A percentile compares a stretch with the other conserved stretches of the same genome.
These are phyloP conservation scores for Beauveria caledonica DNA, from an alignment of 2,329 filamentous ascomycete species.

Conservation along the genomic window DNA sequence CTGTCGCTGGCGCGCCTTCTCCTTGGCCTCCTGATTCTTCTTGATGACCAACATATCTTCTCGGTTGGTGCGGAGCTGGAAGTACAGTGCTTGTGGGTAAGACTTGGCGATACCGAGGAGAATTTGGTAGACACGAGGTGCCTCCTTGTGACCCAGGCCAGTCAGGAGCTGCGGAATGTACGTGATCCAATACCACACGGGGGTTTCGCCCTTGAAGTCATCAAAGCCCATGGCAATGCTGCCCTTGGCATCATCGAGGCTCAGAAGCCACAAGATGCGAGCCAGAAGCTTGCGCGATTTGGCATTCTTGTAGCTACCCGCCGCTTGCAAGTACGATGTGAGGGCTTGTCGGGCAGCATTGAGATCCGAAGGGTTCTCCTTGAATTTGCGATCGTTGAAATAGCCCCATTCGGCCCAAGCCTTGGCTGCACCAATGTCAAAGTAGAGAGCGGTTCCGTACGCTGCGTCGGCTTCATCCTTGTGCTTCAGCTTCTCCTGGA, in stretches of 20 bases:
- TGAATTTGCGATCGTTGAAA: constrained; percentile 95
- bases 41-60: constrained; percentile 92
- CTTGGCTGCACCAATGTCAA: constrained; percentile 90
- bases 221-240: constrained; percentile 81
- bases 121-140: constrained; percentile 74
- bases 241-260: constrained; percentile 81
- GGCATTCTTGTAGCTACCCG: constrained; percentile 91
- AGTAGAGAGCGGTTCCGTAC: constrained; percentile 90
- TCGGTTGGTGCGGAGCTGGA: constrained; percentile 83
- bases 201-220: constrained; percentile 93
- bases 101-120: constrained; percentile 90
- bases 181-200: constrained; percentile 99
- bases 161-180: constrained; percentile 95
- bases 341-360: constrained; percentile 83
- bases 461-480: constrained; percentile 88
- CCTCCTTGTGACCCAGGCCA: constrained; percentile 85
- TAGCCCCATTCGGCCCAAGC: constrained; percentile 99
- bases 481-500: constrained; percentile 86
- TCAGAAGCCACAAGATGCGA: constrained; percentile 89
- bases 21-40: constrained; percentile 74
- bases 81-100: constrained; percentile 93
- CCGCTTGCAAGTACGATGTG: constrained; percentile 92
- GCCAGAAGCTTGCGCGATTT: constrained; percentile 93
- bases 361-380: constrained; percentile 75
- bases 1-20: constrained; percentile 46